Base-by-base conservation (phyloP, 73 alveolate species). In the Tetrahymena borealis region DNA sequence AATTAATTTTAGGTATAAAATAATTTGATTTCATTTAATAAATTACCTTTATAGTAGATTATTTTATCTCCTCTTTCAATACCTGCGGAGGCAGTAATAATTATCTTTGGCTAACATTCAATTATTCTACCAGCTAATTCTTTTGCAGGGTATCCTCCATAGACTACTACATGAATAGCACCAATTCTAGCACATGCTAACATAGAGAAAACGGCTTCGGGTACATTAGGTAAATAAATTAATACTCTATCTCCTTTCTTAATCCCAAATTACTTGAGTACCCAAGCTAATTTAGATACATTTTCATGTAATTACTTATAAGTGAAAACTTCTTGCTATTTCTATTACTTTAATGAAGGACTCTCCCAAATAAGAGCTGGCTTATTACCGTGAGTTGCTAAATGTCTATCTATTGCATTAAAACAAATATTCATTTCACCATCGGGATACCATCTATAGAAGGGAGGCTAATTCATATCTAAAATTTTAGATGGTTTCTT, bases 141-240 rank as follows among this genome's bases (percentile, higher is more conserved):
- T 94, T 97, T 96, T 78, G 98, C 98, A 36, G 99, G 98, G 96
- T 98, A 99, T 41, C 99, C 99, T 35, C 99, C 99, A 94, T 98
- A 99, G 94, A 99, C 99, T 9, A 99, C 99, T 36, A 98, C 96
- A 93, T 99, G 99, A 40, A 99, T 97, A 7, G 99, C 99, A 12
- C 99, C 99, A 28, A 99, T 94, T 85, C 99, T 95, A 31, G 99
- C 99, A 79, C 99, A 98, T 28, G 99, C 98, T 79, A 98, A 95
- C 99, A 99, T 99, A 78, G 98, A 85, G 78, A 97, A 96, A 38
- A 97, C 97, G 15, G 99, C 98, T 94, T 97, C 99, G 4, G 99
- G 99, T 2, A 98, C 98, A 97, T 98, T 97, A 11, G 99, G 99
- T 98, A 98, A 96, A 96, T 98, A 98, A 79, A 98, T 95, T 60